Conservation (phyloP, 257 asterid species). For the Fraxinus cuspidata region DNA sequence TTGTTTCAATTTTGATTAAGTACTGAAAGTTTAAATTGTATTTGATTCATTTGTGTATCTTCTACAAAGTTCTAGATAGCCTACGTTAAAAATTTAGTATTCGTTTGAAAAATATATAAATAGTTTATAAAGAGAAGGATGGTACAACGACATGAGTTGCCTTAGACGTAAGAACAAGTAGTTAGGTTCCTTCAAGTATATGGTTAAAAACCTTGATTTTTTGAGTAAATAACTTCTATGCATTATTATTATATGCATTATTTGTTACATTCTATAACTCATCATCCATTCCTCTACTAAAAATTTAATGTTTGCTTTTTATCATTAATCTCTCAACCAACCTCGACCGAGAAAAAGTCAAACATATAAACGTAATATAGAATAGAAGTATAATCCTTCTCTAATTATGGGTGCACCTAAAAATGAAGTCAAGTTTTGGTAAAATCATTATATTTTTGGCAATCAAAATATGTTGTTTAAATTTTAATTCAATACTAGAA, state of each 20-base stretch:
- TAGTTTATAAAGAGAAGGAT: no score
- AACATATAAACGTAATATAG: no score
- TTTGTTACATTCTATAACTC: neutral
- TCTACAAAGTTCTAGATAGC: no score
- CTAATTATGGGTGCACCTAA: conserved; percentile 28
- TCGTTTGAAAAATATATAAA: no score
- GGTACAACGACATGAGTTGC: neutral
- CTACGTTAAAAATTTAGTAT: no score
- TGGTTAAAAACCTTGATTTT: neutral
- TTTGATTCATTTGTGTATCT: no score
- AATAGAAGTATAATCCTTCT: no score
- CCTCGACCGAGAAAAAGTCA: no score
- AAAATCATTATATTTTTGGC: neutral
- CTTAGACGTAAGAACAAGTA: neutral
- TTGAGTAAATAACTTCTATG: neutral
- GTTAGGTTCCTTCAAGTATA: neutral
- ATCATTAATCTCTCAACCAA: no score
- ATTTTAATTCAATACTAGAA: conserved; percentile 46
- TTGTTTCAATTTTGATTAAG: conserved; percentile 35
- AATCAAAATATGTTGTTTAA: neutral
- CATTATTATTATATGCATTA: neutral
- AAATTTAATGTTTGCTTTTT: no score
- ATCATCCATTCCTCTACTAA: neutral
- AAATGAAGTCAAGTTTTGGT: no score
- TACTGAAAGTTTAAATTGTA: conserved; percentile 29